Base-by-base conservation (phyloP, 2,329 filamentous ascomycete species). In the Sporothrix globosa region DNA sequence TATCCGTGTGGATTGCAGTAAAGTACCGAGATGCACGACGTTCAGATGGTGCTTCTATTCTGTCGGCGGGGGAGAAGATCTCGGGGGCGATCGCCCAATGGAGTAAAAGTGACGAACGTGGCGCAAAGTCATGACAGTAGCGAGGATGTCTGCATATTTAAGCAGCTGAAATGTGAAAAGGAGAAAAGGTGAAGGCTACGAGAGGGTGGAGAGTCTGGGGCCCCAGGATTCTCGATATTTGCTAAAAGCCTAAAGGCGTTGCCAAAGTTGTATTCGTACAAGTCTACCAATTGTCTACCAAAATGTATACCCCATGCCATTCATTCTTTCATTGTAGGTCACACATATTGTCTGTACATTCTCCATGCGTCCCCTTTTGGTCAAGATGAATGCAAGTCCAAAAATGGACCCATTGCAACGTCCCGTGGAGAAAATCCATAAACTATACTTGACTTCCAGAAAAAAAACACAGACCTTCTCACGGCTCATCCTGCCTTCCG, bases 401-500 rank as follows among this genome's bases (percentile, higher is more conserved):
- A 60, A 11, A 10, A 44, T 44, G 34, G 19, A 41, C 17, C n/a
- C 19, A 61, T 3, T 61, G 39, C 56, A 61, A 44, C 56, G 56
- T 61, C 39, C 24, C 56, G 39, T n/a, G 34, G n/a, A 60, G n/a
- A 13, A 10, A 34, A 44, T 13, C n/a, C 34, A 13, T 2, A 19
- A 30, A 30, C 14, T 39, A 5, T 14, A 21, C 54, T n/a, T n/a
- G 17, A 39, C n/a, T 24, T 63, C 39, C 14, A 14, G 19, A 27
- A 44, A n/a, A n/a, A 50, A 9, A n/a, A 50, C n/a, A n/a, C 14
- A 17, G 44, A 50, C n/a, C 19, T 50, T 50, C 48, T 50, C 24
- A 54, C 56, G 56, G 56, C 56, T 61, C 39, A 14, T 44, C 34
- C 24, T 61, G 39, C 34, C 56, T 44, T 44, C n/a, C n/a, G 44